phyloP scores from a whole-genome alignment of 331 rosid genomes.

The Quercus lobata region DNA sequence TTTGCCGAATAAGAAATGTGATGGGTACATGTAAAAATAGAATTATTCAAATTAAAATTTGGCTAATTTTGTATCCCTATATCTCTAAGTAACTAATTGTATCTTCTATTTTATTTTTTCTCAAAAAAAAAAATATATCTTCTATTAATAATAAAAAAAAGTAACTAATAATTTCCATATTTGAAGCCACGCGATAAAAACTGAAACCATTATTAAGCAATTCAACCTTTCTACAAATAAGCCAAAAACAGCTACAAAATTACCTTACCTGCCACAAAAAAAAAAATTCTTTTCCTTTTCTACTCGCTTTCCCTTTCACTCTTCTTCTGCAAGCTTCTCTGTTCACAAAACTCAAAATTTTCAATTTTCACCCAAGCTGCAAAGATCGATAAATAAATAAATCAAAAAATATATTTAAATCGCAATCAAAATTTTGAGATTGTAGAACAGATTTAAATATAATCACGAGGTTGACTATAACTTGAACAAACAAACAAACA shows the following conservation, averaged over 20 bases:
- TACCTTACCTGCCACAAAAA: conserved; percentile 27
- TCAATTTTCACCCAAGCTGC: conserved; percentile 7
- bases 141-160: neutral
- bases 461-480: too few species aligned
- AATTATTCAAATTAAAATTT: too few species aligned
- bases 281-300: neutral
- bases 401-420: neutral
- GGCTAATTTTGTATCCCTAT: too few species aligned
- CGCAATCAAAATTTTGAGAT: neutral
- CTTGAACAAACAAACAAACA: too few species aligned
- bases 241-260: conserved; percentile 15
- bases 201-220: too few species aligned
- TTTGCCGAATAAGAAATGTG: too few species aligned
- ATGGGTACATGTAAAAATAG: too few species aligned
- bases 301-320: conserved; percentile 20
- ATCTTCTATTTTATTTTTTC: too few species aligned
- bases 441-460: too few species aligned
- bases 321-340: conserved; percentile 22
- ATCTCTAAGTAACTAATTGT: too few species aligned
- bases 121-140: neutral
- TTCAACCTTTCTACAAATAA: neutral
- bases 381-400: neutral
- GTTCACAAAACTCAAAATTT: neutral
- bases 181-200: neutral
- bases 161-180: neutral